A percentile compares a stretch with the other conserved stretches of the same genome.
phyloP scores from a whole-genome alignment of 2,329 filamentous ascomycete genomes.

The Coniochaeta prunicola region DNA sequence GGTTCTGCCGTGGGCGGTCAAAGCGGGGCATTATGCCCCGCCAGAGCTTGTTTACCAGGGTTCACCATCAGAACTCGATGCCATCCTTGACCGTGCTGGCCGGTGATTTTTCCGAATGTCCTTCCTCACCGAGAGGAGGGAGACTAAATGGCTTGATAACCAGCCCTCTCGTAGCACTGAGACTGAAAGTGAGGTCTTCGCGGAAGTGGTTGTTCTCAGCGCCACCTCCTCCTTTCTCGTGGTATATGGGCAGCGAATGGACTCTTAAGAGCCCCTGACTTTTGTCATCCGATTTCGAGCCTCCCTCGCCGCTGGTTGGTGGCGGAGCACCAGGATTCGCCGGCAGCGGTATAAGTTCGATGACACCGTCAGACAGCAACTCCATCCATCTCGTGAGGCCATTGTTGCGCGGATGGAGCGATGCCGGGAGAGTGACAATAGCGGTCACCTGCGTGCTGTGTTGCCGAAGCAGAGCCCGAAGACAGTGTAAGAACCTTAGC shows the following conservation, averaged over 20 bases:
- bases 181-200: slow-evolving; percentile 83
- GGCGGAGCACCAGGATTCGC: slow-evolving; percentile 45
- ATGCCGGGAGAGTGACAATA: slow-evolving; percentile 70
- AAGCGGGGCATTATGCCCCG: background rate
- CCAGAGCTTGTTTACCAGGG: background rate
- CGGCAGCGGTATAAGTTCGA: slow-evolving; percentile 74
- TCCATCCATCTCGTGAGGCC: slow-evolving; percentile 84
- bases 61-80: slow-evolving; percentile 68
- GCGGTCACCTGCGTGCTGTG: slow-evolving; percentile 60
- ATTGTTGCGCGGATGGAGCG: slow-evolving; percentile 67
- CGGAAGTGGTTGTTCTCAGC: slow-evolving; percentile 59
- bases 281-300: slow-evolving; percentile 55
- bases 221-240: slow-evolving; percentile 80
- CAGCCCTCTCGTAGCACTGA: slow-evolving; percentile 74
- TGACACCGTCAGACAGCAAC: slow-evolving; percentile 72
- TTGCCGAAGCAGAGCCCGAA: slow-evolving; percentile 67
- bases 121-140: slow-evolving; percentile 75
- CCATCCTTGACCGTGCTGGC: slow-evolving; percentile 55
- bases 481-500: slow-evolving; percentile 71
- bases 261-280: slow-evolving; percentile 81
- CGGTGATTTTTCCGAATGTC: slow-evolving; percentile 31
- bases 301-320: slow-evolving; percentile 38
- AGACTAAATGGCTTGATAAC: slow-evolving; percentile 84
- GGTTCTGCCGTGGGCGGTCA: background rate
- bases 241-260: slow-evolving; percentile 74